A percentile compares a stretch with the other conserved stretches of the same genome.
Evolutionary conservation across 2,329 filamentous ascomycete species (phyloP).

Genomic region (Colletotrichum sp.): DNA sequence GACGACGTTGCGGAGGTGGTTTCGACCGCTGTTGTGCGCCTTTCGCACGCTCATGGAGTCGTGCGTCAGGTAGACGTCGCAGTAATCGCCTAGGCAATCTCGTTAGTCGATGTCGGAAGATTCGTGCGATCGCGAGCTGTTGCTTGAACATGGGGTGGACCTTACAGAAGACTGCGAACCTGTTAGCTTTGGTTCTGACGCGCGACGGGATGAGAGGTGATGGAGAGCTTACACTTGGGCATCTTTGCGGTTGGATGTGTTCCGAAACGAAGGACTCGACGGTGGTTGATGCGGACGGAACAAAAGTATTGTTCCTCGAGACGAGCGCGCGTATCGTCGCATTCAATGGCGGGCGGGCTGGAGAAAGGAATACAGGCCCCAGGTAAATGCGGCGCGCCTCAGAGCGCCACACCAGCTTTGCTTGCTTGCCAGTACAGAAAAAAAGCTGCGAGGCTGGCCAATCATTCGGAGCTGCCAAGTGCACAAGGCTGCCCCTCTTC

Average conservation of each 20-base stretch:
- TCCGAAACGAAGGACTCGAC: neutral
- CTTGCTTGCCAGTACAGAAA: neutral
- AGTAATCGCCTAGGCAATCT: conserved; percentile 79
- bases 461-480: neutral
- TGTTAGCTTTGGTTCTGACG: conserved; percentile 22
- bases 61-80: conserved; percentile 99
- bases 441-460: conserved; percentile 20
- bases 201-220: neutral
- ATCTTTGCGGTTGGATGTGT: conserved; percentile 58
- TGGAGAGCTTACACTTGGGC: conserved; percentile 79
- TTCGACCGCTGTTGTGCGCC: conserved; percentile 95
- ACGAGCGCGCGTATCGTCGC: neutral
- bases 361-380: neutral
- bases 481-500: neutral
- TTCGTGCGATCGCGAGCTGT: neutral
- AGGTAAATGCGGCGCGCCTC: neutral
- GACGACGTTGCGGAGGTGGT: conserved; percentile 96
- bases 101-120: conserved; percentile 23
- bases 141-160: neutral
- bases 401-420: neutral
- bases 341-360: neutral
- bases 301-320: conserved; percentile 1
- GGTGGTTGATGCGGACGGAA: neutral
- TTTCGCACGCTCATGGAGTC: conserved; percentile 99
- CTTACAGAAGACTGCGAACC: conserved; percentile 65